Percentiles rank a stretch among this genome's conserved stretches.
Conservation (phyloP, 148 eudicot genomes). For the Rhododendron simsii region DNA sequence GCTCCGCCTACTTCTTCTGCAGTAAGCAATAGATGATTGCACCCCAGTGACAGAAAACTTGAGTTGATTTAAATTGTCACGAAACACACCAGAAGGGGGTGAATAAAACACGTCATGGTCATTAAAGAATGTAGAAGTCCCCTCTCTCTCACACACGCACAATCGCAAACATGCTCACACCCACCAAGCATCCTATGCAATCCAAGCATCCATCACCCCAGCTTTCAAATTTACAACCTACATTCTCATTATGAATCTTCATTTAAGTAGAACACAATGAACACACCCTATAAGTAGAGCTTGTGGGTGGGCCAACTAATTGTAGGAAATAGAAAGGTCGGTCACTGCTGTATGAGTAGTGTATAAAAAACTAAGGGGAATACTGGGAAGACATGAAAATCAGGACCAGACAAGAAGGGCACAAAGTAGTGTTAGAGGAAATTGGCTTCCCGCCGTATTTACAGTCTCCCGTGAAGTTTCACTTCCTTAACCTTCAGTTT, state of each 20-base stretch:
- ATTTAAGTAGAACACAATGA: neutral
- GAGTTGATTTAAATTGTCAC: neutral
- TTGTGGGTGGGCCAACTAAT: neutral
- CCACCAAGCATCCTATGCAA: neutral
- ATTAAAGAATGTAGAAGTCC: neutral
- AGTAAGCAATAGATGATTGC: slow-evolving; percentile 13
- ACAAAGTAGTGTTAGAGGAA: neutral
- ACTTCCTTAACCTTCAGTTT: neutral
- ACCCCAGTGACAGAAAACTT: neutral
- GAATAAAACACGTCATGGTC: neutral
- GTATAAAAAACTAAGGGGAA: neutral
- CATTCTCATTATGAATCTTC: neutral
- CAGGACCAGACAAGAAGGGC: neutral
- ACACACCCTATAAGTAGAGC: neutral
- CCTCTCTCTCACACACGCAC: neutral
- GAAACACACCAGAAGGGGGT: neutral
- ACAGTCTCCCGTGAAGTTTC: neutral
- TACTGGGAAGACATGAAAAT: neutral
- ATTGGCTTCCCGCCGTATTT: neutral
- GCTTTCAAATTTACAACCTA: neutral
- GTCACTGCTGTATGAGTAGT: neutral
- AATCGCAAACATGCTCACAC: neutral
- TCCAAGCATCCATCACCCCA: neutral
- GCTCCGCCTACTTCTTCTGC: slow-evolving; percentile 71
- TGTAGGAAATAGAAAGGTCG: neutral